These are phyloP conservation scores for Triadica sebifera DNA, from an alignment of 345 rosid genomes.

Conservation along the genomic window DNA sequence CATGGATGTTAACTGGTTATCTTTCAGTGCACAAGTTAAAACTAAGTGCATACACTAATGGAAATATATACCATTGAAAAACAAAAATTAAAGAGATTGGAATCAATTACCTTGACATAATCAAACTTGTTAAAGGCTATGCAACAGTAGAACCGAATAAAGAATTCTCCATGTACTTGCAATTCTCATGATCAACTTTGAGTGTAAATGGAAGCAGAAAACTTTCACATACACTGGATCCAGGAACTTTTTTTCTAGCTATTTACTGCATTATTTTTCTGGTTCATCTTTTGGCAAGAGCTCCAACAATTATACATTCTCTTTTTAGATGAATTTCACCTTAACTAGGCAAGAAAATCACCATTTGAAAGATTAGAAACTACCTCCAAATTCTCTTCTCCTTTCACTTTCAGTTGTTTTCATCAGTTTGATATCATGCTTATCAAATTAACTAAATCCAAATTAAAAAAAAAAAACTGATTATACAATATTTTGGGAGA, in stretches of 20 bases:
- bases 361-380: conserved; percentile 61
- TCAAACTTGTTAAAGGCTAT: conserved; percentile 52
- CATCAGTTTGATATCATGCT: no score
- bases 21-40: background rate
- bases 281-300: conserved; percentile 30
- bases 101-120: conserved; percentile 60
- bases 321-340: conserved; percentile 64
- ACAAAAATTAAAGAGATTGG: background rate
- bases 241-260: conserved; percentile 8
- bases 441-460: no score
- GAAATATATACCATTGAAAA: background rate
- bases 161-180: conserved; percentile 54
- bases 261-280: background rate
- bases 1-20: conserved; percentile 24
- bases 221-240: conserved; percentile 20
- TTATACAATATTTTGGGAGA: no score
- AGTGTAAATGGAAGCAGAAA: conserved; percentile 30
- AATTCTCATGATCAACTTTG: conserved; percentile 59
- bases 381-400: conserved; percentile 14
- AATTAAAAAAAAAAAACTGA: no score
- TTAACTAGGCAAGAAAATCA: conserved; percentile 46
- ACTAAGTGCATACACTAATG: conserved; percentile 1
- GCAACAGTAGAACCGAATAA: conserved; percentile 46
- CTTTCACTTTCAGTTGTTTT: conserved; percentile 24
- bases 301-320: conserved; percentile 40